Conservation (phyloP, 306 rosid species). For the Sicyos edulis region DNA sequence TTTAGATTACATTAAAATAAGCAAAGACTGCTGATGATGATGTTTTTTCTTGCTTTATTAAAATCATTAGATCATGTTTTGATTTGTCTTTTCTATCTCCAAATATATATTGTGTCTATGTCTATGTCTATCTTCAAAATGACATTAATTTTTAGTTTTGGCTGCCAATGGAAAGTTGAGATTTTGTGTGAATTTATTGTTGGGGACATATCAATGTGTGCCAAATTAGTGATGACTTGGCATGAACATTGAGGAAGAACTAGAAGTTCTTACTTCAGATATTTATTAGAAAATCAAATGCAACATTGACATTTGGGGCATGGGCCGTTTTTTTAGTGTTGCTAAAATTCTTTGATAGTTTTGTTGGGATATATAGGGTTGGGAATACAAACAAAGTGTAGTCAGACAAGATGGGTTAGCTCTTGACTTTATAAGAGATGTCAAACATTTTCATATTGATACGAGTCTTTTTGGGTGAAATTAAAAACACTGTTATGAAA, state of each 20-base stretch:
- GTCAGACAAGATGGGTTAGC: too few species aligned
- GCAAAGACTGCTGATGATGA: not conserved
- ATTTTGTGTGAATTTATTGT: not conserved
- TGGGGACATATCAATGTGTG: not conserved
- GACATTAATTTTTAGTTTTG: not conserved
- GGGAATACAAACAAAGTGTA: too few species aligned
- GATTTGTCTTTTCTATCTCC: not conserved
- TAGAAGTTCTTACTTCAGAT: too few species aligned
- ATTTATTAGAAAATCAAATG: not conserved
- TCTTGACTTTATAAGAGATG: too few species aligned
- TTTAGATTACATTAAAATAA: not conserved
- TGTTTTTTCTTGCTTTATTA: constrained; percentile 7
- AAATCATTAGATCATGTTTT: not conserved
- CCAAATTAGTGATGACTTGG: not conserved
- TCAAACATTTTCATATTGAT: too few species aligned
- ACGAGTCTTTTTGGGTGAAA: too few species aligned
- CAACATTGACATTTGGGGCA: not conserved
- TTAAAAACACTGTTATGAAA: too few species aligned
- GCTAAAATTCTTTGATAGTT: not conserved
- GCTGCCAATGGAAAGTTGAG: not conserved
- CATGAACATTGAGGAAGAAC: too few species aligned
- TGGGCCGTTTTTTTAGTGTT: not conserved
- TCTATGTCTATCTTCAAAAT: not conserved
- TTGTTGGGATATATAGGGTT: not conserved
- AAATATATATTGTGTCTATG: constrained; percentile 6